phyloP scores from a whole-genome alignment of 176 grass and related monocot genomes.

The Dendrocalamus sinicus region DNA sequence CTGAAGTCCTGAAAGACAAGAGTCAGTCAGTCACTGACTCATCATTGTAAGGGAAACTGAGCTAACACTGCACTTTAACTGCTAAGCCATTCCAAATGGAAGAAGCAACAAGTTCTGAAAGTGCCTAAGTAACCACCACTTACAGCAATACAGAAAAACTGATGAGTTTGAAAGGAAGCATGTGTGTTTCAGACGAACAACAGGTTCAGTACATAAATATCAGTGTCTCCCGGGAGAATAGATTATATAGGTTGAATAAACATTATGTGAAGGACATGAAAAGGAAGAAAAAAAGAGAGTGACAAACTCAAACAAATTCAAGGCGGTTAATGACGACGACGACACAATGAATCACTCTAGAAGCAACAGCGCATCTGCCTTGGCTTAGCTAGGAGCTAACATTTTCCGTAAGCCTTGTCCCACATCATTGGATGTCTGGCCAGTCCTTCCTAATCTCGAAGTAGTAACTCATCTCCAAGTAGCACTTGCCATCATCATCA shows the following conservation, averaged over 20 bases:
- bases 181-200: constrained; percentile 22
- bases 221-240: constrained; percentile 38
- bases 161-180: background rate
- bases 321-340: constrained; percentile 10
- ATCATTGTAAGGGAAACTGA: background rate
- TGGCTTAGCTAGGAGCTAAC: constrained; percentile 56
- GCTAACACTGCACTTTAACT: constrained; percentile 8
- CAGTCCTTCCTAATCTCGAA: constrained; percentile 94
- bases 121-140: background rate
- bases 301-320: constrained; percentile 8
- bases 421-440: constrained; percentile 58
- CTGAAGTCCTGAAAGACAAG: background rate
- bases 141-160: background rate
- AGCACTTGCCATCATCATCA: constrained; percentile 86
- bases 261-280: constrained; percentile 19
- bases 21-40: background rate
- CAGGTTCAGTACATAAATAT: constrained; percentile 49
- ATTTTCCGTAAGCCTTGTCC: constrained; percentile 33
- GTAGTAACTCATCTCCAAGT: constrained; percentile 89
- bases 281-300: constrained; percentile 6
- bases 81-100: background rate
- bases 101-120: background rate
- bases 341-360: constrained; percentile 39
- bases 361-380: constrained; percentile 43
- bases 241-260: constrained; percentile 47